Conservation (phyloP, 2,329 filamentous ascomycete genomes). For the Cercospora sp. region DNA sequence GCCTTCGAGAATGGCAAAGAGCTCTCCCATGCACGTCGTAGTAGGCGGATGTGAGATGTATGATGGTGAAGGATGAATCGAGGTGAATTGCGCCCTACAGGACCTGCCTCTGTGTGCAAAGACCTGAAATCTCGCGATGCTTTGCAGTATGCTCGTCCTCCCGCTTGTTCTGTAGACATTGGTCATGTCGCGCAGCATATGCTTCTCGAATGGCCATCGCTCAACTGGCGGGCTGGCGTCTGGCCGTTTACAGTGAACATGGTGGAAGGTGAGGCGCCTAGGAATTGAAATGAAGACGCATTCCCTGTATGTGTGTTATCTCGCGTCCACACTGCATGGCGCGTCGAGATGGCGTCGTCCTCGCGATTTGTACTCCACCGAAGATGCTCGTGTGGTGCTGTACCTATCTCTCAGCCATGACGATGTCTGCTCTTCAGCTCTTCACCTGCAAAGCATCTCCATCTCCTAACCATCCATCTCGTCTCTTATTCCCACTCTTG, state of each 20-base stretch:
- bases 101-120: background rate
- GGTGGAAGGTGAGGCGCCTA: background rate
- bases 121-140: background rate
- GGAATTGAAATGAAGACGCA: too few species aligned
- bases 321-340: background rate
- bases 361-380: background rate
- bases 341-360: background rate
- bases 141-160: background rate
- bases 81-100: background rate
- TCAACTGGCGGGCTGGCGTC: background rate
- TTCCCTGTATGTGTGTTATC: background rate
- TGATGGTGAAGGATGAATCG: background rate
- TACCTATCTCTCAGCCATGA: background rate
- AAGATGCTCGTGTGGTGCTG: background rate
- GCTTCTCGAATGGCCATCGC: background rate
- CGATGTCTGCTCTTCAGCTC: background rate
- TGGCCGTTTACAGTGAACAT: background rate
- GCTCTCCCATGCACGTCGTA: background rate
- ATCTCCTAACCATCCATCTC: background rate
- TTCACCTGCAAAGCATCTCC: background rate
- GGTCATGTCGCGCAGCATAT: background rate
- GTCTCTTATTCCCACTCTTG: background rate
- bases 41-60: background rate
- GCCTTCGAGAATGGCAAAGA: background rate
- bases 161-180: background rate